phyloP scores from a whole-genome alignment of 2,329 filamentous ascomycete genomes.

The Mycosphaerelloides madeirae region DNA sequence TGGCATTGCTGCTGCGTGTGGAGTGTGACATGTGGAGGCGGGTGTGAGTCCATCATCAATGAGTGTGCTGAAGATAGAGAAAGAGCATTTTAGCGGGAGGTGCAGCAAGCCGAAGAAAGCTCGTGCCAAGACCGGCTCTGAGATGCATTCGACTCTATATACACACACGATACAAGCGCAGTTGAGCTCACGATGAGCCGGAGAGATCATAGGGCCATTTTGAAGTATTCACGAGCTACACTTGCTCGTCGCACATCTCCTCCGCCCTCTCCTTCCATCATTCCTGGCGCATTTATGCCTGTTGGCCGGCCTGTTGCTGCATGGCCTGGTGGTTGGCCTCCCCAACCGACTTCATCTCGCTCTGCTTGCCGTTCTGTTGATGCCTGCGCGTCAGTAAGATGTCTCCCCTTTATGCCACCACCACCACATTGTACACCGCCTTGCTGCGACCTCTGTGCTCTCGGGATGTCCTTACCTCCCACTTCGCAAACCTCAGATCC shows the following conservation, averaged over 20 bases:
- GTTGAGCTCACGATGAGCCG: too few species aligned
- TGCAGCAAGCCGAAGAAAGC: constrained; percentile 5
- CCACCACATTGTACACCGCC: constrained; percentile 66
- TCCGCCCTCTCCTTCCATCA: constrained; percentile 32
- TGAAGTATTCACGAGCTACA: too few species aligned
- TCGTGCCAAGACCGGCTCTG: constrained; percentile 14
- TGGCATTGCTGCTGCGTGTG: constrained; percentile 14
- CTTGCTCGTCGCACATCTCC: background rate
- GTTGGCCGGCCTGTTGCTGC: constrained; percentile 38
- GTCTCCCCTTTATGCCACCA: background rate
- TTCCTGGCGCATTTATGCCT: constrained; percentile 18
- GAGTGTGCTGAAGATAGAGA: background rate
- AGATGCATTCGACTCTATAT: constrained; percentile 15
- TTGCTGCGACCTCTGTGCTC: constrained; percentile 83
- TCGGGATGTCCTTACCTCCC: constrained; percentile 72
- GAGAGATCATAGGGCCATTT: too few species aligned
- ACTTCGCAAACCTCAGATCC: constrained; percentile 88
- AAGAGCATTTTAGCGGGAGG: constrained; percentile 1
- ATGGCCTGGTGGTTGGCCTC: constrained; percentile 50
- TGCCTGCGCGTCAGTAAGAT: constrained; percentile 15
- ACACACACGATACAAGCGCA: constrained; percentile 25
- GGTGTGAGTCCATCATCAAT: constrained; percentile 1
- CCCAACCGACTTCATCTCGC: constrained; percentile 70
- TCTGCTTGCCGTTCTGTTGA: constrained; percentile 90
- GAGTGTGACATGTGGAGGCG: constrained; percentile 1